Evolutionary conservation across 129 eudicot species (phyloP).

Genomic region (Pittosporum tobira): DNA sequence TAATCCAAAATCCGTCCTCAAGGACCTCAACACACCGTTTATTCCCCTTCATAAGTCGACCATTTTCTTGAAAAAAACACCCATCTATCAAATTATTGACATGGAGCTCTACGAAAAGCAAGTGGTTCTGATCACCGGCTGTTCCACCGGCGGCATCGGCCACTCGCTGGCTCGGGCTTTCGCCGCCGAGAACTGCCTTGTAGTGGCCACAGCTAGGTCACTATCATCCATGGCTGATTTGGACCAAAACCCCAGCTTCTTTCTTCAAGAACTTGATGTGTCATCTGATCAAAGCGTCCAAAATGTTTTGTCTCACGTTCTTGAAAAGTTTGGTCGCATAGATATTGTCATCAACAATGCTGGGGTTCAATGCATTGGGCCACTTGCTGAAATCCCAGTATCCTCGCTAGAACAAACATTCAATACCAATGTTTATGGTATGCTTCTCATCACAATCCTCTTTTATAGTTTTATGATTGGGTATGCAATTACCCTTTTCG

Average conservation of each 20-base stretch:
- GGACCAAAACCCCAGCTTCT: slow-evolving; percentile 23
- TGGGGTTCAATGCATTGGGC: slow-evolving; percentile 93
- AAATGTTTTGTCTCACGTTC: slow-evolving; percentile 34
- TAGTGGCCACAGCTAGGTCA: slow-evolving; percentile 69
- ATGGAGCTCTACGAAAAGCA: slow-evolving; percentile 33
- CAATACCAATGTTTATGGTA: slow-evolving; percentile 84
- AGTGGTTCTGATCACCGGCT: slow-evolving; percentile 80
- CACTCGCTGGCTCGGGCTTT: slow-evolving; percentile 74
- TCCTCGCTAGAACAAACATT: slow-evolving; percentile 48
- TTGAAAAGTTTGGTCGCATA: slow-evolving; percentile 57
- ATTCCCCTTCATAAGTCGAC: too few species aligned
- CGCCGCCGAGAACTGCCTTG: slow-evolving; percentile 57
- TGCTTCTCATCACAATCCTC: not conserved
- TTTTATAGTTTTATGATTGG: not conserved
- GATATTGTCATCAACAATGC: slow-evolving; percentile 85
- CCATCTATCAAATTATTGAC: too few species aligned
- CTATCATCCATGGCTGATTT: slow-evolving; percentile 56
- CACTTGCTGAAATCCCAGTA: slow-evolving; percentile 79
- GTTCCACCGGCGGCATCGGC: slow-evolving; percentile 86
- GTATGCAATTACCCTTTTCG: not conserved
- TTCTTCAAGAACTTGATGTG: slow-evolving; percentile 65
- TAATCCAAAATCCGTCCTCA: too few species aligned
- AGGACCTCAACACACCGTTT: too few species aligned
- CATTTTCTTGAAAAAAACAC: too few species aligned
- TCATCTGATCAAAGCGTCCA: slow-evolving; percentile 53